phyloP scores from a whole-genome alignment of 2,329 filamentous ascomycete genomes.

The Graphilbum fragrans region DNA sequence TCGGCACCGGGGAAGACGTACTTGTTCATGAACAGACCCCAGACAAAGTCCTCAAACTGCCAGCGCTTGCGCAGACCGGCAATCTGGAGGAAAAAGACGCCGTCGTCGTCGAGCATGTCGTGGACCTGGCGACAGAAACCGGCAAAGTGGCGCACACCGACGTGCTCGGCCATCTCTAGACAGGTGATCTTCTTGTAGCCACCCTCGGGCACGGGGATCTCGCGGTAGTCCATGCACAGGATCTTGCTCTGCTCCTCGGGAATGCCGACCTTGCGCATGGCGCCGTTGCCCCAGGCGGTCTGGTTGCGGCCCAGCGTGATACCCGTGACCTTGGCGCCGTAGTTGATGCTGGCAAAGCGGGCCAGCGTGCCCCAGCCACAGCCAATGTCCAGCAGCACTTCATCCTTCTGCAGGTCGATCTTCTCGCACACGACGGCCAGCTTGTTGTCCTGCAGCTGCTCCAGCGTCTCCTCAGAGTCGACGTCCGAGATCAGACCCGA shows the following conservation, averaged over 20 bases:
- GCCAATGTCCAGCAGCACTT: constrained; percentile 83
- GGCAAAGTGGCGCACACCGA: constrained; percentile 80
- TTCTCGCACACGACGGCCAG: constrained; percentile 91
- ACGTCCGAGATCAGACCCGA: constrained; percentile 86
- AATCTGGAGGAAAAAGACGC: constrained; percentile 91
- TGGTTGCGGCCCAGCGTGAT: constrained; percentile 93
- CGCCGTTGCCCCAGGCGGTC: constrained; percentile 91
- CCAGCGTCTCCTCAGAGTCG: constrained; percentile 76
- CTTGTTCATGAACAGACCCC: constrained; percentile 99
- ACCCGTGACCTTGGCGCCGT: constrained; percentile 71
- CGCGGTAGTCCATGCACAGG: constrained; percentile 94
- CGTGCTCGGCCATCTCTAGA: constrained; percentile 97
- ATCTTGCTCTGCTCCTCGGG: constrained; percentile 82
- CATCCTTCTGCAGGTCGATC: constrained; percentile 70
- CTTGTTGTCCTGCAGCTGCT: constrained; percentile 97
- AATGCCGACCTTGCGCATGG: constrained; percentile 70
- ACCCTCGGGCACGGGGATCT: constrained; percentile 68
- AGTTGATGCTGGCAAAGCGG: constrained; percentile 86
- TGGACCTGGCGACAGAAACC: constrained; percentile 76
- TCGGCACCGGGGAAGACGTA: constrained; percentile 97
- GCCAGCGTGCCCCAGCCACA: constrained; percentile 97
- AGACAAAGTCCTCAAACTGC: constrained; percentile 97
- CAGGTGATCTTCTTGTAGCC: constrained; percentile 92
- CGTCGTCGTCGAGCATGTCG: constrained; percentile 94
- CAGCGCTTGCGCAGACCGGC: constrained; percentile 87